A percentile compares a stretch with the other conserved stretches of the same genome.
Conservation (phyloP, 1,139 yeast species). For the Pichia cactophila region DNA sequence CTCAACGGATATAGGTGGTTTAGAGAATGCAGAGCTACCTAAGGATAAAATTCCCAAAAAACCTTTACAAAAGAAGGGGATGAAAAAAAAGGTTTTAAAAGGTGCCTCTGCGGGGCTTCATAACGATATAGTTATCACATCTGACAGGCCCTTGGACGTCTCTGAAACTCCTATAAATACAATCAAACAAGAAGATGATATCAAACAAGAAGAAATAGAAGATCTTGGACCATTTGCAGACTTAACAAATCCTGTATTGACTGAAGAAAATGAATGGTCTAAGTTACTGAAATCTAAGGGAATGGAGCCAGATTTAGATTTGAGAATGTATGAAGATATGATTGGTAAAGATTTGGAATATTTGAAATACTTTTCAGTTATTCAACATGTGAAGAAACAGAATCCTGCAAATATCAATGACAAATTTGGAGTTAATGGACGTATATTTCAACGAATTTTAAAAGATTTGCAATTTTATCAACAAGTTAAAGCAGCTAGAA, state of each 20-base stretch:
- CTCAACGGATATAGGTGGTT: not conserved
- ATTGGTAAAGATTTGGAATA: constrained; percentile 41
- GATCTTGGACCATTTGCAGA: constrained; percentile 1
- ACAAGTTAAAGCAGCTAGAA: constrained; percentile 41
- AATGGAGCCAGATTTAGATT: constrained; percentile 38
- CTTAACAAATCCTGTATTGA: not conserved
- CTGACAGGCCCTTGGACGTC: not conserved
- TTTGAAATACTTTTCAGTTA: constrained; percentile 13
- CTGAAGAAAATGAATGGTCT: constrained; percentile 45
- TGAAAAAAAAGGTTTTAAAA: constrained; percentile 12
- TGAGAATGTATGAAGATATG: constrained; percentile 51
- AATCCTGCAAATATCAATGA: constrained; percentile 13
- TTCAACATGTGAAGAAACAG: constrained; percentile 4
- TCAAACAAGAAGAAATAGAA: not conserved
- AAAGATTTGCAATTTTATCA: constrained; percentile 42
- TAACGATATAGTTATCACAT: not conserved
- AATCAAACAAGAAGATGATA: not conserved
- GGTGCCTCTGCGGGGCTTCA: constrained; percentile 1
- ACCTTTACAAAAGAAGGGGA: constrained; percentile 11
- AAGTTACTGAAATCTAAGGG: constrained; percentile 37
- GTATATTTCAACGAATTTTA: constrained; percentile 38
- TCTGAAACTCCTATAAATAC: too few relatives aligned
- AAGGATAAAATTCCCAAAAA: constrained; percentile 10
- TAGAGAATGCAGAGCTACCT: not conserved
- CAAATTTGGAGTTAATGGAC: constrained; percentile 18